A percentile compares a stretch with the other conserved stretches of the same genome.
These are phyloP conservation scores for Cichorium intybus DNA, from an alignment of 140 eudicot species.

Conservation along the genomic window DNA sequence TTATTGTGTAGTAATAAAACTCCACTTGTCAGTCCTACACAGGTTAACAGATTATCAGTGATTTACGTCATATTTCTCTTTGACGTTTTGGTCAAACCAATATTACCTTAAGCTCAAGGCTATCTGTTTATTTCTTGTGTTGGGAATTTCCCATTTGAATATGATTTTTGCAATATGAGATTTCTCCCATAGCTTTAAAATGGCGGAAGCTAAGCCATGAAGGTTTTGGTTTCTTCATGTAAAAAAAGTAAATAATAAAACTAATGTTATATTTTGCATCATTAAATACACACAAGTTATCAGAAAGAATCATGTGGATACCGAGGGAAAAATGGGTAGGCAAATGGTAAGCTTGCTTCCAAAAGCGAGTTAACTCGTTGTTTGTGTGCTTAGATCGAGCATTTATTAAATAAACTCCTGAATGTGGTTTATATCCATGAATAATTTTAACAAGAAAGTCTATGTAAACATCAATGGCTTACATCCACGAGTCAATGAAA, in stretches of 20 bases:
- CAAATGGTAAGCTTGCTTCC: conserved; percentile 74
- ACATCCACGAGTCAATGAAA: conserved; percentile 95
- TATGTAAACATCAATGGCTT: conserved; percentile 93
- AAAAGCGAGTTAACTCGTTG: conserved; percentile 74
- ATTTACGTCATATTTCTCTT: conserved; percentile 1
- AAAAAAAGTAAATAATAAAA: not conserved
- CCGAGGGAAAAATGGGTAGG: conserved; percentile 98
- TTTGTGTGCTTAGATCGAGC: conserved; percentile 64
- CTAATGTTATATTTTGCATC: not conserved
- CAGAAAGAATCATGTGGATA: conserved; percentile 21
- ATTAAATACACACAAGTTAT: not conserved
- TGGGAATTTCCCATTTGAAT: conserved; percentile 82
- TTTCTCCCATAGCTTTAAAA: conserved; percentile 85
- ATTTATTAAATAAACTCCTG: conserved; percentile 62
- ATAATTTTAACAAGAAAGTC: conserved; percentile 82
- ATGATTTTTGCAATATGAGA: conserved; percentile 88
- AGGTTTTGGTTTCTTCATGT: conserved; percentile 90
- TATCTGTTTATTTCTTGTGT: conserved; percentile 91
- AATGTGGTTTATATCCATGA: conserved; percentile 72
- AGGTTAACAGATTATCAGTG: conserved; percentile 11
- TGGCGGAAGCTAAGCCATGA: conserved; percentile 93
- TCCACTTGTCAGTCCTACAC: conserved; percentile 94
- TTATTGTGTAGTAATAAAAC: conserved; percentile 87
- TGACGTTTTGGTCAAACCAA: conserved; percentile 15
- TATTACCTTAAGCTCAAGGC: conserved; percentile 87